Evolutionary conservation across 495 filamentous ascomycete species (phyloP).

Genomic region (Penicillium coprophilum): DNA sequence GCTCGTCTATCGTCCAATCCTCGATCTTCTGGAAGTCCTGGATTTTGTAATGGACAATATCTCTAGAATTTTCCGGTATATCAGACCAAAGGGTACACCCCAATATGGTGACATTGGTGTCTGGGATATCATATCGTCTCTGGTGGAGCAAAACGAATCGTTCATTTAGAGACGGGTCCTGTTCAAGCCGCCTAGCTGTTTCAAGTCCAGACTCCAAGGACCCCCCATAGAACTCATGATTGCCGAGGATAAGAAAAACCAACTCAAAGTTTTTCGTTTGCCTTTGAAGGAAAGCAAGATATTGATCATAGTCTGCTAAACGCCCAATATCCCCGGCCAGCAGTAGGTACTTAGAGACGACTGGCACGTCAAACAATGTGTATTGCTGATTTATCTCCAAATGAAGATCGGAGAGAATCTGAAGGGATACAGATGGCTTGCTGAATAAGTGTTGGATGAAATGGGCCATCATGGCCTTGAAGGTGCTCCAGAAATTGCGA

Average conservation of each 20-base stretch:
- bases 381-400: conserved; percentile 57
- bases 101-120: conserved; percentile 44
- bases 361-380: conserved; percentile 48
- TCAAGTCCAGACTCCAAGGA: conserved; percentile 38
- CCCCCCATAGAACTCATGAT: conserved; percentile 58
- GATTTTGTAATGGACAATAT: conserved; percentile 41
- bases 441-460: no score
- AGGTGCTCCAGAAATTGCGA: no score
- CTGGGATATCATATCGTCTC: conserved; percentile 40
- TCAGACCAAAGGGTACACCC: conserved; percentile 59
- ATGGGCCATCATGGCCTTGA: no score
- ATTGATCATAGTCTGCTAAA: conserved; percentile 52
- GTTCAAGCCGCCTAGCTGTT: conserved; percentile 42
- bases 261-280: conserved; percentile 45
- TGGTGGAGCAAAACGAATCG: conserved; percentile 50
- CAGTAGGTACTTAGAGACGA: conserved; percentile 49
- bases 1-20: conserved; percentile 47
- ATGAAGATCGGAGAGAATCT: conserved; percentile 59
- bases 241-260: conserved; percentile 57
- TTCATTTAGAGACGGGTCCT: conserved; percentile 44
- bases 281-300: conserved; percentile 47
- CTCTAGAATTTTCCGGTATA: conserved; percentile 40
- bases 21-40: conserved; percentile 52
- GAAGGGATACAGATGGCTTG: no score
- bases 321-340: conserved; percentile 60